A percentile compares a stretch with the other conserved stretches of the same genome.
Evolutionary conservation across 2,329 filamentous ascomycete species (phyloP).

Genomic region (Penicillium decumbens): DNA sequence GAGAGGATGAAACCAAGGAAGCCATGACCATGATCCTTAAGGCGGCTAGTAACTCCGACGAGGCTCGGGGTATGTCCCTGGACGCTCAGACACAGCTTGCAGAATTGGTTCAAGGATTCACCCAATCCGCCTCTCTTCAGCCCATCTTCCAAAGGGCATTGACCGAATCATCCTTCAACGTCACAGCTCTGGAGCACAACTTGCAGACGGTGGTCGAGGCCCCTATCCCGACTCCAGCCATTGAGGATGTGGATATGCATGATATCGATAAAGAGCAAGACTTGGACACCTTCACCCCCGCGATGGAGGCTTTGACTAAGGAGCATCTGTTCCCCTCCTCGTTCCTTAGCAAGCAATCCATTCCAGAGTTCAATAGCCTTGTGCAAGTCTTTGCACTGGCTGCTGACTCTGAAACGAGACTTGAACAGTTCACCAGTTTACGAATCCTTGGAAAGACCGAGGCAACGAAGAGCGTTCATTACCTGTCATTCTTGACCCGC

Average conservation of each 20-base stretch:
- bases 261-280: conserved; percentile 32
- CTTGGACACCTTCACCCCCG: conserved; percentile 30
- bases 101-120: conserved; percentile 62
- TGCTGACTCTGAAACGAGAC: conserved; percentile 26
- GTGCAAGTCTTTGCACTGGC: conserved; percentile 37
- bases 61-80: conserved; percentile 30
- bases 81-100: conserved; percentile 61
- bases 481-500: conserved; percentile 69
- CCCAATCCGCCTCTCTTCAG: conserved; percentile 56
- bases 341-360: conserved; percentile 34
- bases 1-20: conserved; percentile 27
- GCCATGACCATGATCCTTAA: conserved; percentile 35
- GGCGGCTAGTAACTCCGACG: conserved; percentile 47
- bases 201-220: conserved; percentile 66
- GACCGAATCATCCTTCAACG: conserved; percentile 63
- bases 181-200: conserved; percentile 69
- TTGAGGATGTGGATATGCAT: conserved; percentile 51
- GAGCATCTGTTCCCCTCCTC: conserved; percentile 30
- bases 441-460: conserved; percentile 33
- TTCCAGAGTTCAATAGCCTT: conserved; percentile 38
- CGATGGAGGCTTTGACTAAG: conserved; percentile 32
- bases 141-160: conserved; percentile 64
- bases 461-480: conserved; percentile 60
- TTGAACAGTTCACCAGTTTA: conserved; percentile 37
- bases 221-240: conserved; percentile 47